These are phyloP conservation scores for Wickerhamomyces kurtzmanii DNA, from an alignment of 805 yeast species.

Conservation along the genomic window DNA sequence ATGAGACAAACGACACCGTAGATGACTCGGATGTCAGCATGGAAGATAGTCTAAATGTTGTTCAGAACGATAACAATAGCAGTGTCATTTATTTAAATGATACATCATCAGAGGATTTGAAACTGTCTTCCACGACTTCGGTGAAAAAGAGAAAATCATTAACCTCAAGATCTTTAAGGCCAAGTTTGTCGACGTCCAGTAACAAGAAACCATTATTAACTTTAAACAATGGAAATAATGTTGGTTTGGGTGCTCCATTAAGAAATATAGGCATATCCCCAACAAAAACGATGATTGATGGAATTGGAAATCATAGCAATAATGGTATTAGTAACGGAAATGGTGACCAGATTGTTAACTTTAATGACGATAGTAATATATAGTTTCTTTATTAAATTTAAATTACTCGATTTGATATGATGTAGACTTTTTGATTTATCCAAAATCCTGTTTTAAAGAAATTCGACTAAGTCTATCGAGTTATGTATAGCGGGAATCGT, in stretches of 20 bases:
- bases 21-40: neutral
- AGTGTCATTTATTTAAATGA: neutral
- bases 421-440: no score
- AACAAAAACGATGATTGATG: no score
- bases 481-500: no score
- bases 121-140: constrained; percentile 6
- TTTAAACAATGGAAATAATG: constrained; percentile 1
- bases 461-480: no score
- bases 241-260: constrained; percentile 6
- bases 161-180: constrained; percentile 14
- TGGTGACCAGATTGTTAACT: no score
- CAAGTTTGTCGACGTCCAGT: constrained; percentile 1
- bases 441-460: no score
- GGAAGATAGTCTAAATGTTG: neutral
- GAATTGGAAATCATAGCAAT: no score
- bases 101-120: constrained; percentile 4
- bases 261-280: constrained; percentile 3
- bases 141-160: constrained; percentile 14
- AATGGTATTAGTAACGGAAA: no score
- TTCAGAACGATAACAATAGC: constrained; percentile 2
- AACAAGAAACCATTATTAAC: neutral
- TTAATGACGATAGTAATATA: neutral
- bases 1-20: constrained; percentile 1
- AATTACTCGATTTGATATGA: no score
- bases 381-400: neutral